A percentile compares a stretch with the other conserved stretches of the same genome.
Conservation (phyloP, 2,329 filamentous ascomycete species). For the Colletotrichum sp. region DNA sequence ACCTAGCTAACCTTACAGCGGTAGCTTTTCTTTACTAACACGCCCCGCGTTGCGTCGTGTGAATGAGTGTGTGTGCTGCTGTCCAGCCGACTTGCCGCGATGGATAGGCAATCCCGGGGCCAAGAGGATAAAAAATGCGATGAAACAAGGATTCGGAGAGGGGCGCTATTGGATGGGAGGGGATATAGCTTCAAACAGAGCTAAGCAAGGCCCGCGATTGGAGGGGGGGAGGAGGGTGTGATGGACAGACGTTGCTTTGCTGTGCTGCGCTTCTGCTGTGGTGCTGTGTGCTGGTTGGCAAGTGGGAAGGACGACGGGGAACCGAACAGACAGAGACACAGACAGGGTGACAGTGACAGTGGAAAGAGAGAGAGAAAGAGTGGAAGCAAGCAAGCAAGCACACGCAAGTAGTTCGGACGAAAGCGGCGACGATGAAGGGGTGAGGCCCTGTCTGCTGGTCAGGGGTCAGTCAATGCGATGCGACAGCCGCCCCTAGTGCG, state of each 20-base stretch:
- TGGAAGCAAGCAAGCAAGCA: neutral
- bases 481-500: slow-evolving; percentile 15
- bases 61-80: neutral
- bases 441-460: neutral
- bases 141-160: slow-evolving; percentile 19
- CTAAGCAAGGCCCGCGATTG: neutral
- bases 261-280: neutral
- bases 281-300: neutral
- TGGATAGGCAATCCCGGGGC: neutral
- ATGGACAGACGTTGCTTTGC: neutral
- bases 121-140: slow-evolving; percentile 12
- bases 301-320: neutral
- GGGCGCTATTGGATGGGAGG: slow-evolving; percentile 18
- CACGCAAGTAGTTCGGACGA: slow-evolving; percentile 19
- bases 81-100: slow-evolving; percentile 5
- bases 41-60: neutral
- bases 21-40: neutral
- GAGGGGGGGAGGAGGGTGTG: neutral
- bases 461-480: slow-evolving; percentile 19
- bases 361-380: neutral
- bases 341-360: neutral
- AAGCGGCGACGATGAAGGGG: neutral
- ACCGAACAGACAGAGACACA: neutral
- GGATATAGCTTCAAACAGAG: slow-evolving; percentile 21
- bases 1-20: neutral